Base-by-base conservation (phyloP, 768 basidiomycete genomes). In the Leccinum disarticulatum region DNA sequence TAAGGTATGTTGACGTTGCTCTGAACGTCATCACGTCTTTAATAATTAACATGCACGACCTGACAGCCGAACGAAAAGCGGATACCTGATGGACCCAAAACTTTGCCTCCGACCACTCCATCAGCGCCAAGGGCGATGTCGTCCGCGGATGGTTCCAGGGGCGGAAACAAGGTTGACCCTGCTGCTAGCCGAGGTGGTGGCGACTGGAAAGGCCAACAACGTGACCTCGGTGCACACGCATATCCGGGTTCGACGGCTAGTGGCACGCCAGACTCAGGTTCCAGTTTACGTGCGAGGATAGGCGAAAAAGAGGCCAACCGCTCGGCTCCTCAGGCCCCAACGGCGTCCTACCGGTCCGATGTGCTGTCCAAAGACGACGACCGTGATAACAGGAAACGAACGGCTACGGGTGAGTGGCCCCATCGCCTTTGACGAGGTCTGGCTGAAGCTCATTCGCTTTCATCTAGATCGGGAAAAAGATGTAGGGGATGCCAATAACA, bases 121-220 rank as follows among this genome's bases (percentile, higher is more conserved):
- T 88, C 87, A 43, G 89, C 81, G 8, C 89, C 89, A 8, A 80
- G 88, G 64, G 86, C 87, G 3, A 89, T 89, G 87, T 81, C 85
- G 17, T 75, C 79, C 15, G 71, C 71, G 48, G 83, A 84, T 50
- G 60, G 73, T 30, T 66, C 77, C 11, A 77, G 82, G 60, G 66
- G 68, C 33, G 64, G 63, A 5, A 68, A 62, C 54, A 85, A 82
- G 70, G 64, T 67, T 15, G 82, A 83, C 47, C 57, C 69, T 43
- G 57, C 68, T 46, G 60, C 71, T 46, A 71, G 66, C 35, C 80
- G 73, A 60, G 57, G 80, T 55, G 78, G 83, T 54, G 79, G 83
- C 49, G 81, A 84, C 36, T 83, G 84, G 69, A 82, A 84, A 61
- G 68, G 72, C 22, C 73, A 74, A 57, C 71, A 74, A 58, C 73